A percentile compares a stretch with the other conserved stretches of the same genome.
Conservation (phyloP, 768 basidiomycete species). For the Leccinum subtestaceum region DNA sequence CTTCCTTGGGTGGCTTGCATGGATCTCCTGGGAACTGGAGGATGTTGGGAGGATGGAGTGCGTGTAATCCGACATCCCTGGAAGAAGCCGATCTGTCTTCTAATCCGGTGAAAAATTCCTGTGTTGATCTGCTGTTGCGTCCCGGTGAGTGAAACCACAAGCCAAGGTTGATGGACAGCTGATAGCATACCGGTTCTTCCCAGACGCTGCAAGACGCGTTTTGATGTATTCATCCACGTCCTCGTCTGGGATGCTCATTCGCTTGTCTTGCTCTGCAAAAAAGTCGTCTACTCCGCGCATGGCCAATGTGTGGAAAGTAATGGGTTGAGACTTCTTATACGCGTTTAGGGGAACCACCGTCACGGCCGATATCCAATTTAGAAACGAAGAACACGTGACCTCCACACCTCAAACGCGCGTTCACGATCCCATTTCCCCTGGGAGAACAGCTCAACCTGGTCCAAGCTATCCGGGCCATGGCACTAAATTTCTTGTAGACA, state of each 20-base stretch:
- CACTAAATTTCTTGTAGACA: not conserved
- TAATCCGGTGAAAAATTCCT: not conserved
- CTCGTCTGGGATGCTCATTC: slow-evolving; percentile 54
- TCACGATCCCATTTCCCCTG: not conserved
- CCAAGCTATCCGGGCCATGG: too few relatives aligned
- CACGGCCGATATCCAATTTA: not conserved
- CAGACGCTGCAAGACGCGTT: slow-evolving; percentile 23
- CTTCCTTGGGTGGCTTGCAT: not conserved
- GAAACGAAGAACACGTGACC: not conserved
- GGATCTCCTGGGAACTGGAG: not conserved
- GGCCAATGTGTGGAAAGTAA: not conserved
- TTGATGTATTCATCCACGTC: slow-evolving; percentile 47
- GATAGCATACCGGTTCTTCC: slow-evolving; percentile 17
- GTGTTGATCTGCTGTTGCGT: slow-evolving; percentile 4
- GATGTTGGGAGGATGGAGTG: not conserved
- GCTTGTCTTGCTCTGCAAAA: slow-evolving; percentile 53
- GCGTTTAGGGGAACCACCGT: slow-evolving; percentile 8
- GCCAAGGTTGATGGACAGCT: not conserved
- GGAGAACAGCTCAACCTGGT: too few relatives aligned
- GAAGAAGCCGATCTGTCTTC: not conserved
- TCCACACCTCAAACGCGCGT: too few relatives aligned
- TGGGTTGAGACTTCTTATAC: not conserved
- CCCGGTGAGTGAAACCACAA: slow-evolving; percentile 6
- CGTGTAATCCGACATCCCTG: slow-evolving; percentile 1
- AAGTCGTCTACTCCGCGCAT: slow-evolving; percentile 44